These are phyloP conservation scores for Neonothopanus nambi DNA, from an alignment of 1,284 basidiomycete genomes.

Conservation along the genomic window DNA sequence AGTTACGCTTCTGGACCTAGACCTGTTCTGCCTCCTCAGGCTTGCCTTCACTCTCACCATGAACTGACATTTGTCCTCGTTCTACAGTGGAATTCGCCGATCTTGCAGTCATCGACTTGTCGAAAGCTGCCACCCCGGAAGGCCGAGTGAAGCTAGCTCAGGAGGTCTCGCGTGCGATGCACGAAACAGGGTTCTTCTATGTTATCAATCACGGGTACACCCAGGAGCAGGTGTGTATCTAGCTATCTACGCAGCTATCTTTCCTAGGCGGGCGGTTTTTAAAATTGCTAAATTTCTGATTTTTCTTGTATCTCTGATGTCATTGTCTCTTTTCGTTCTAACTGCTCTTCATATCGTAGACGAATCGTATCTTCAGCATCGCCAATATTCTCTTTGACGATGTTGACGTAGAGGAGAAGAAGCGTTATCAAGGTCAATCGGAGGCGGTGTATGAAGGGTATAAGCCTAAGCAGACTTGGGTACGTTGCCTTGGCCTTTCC, in stretches of 20 bases:
- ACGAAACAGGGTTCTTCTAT: conserved; percentile 63
- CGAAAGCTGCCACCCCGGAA: conserved; percentile 45
- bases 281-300: no score
- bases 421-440: conserved; percentile 15
- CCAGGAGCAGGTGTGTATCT: conserved; percentile 38
- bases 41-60: no score
- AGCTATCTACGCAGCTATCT: not conserved
- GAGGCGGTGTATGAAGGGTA: conserved; percentile 16
- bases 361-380: conserved; percentile 14
- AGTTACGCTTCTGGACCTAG: no score
- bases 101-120: conserved; percentile 63
- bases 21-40: no score
- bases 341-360: no score
- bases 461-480: conserved; percentile 16
- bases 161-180: conserved; percentile 57
- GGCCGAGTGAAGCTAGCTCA: conserved; percentile 47
- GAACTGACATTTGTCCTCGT: no score
- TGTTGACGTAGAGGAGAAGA: conserved; percentile 12
- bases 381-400: conserved; percentile 11
- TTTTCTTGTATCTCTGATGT: no score
- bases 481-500: not conserved
- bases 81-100: conserved; percentile 49
- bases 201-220: conserved; percentile 59
- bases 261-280: no score
- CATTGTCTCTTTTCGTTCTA: no score